A percentile compares a stretch with the other conserved stretches of the same genome.
Evolutionary conservation across 2,329 filamentous ascomycete genomes (phyloP).

Genomic region (Rachicladosporium sp.): DNA sequence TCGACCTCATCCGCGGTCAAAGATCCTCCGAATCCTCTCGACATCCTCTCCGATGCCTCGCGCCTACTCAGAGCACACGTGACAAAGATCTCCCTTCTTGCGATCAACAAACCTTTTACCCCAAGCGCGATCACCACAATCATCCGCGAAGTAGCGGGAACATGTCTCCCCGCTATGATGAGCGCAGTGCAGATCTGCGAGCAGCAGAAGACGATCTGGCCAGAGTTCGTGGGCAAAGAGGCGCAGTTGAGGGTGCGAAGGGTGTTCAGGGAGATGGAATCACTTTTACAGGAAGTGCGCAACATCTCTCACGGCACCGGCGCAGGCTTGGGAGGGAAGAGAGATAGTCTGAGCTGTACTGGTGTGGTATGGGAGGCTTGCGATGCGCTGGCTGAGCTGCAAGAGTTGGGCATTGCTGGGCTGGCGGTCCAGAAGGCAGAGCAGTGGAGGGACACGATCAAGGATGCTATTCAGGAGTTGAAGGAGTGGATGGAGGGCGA

Average conservation of each 20-base stretch:
- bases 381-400: slow-evolving; percentile 55
- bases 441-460: slow-evolving; percentile 60
- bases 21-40: slow-evolving; percentile 42
- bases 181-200: slow-evolving; percentile 56
- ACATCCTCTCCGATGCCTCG: slow-evolving; percentile 59
- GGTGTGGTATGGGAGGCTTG: slow-evolving; percentile 76
- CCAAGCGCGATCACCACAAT: slow-evolving; percentile 61
- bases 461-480: slow-evolving; percentile 74
- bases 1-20: slow-evolving; percentile 12
- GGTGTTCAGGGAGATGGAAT: slow-evolving; percentile 50
- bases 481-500: slow-evolving; percentile 71
- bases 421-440: slow-evolving; percentile 60
- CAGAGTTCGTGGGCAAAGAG: slow-evolving; percentile 50
- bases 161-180: slow-evolving; percentile 62
- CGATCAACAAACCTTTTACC: slow-evolving; percentile 79
- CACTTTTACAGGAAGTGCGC: slow-evolving; percentile 49
- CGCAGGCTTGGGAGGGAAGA: slow-evolving; percentile 35
- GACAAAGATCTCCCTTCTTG: slow-evolving; percentile 76
- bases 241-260: slow-evolving; percentile 46
- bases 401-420: slow-evolving; percentile 55
- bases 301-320: slow-evolving; percentile 35
- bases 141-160: slow-evolving; percentile 57
- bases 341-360: slow-evolving; percentile 48
- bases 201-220: slow-evolving; percentile 42
- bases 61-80: slow-evolving; percentile 67